Percentiles rank a stretch among this genome's conserved stretches.
Conservation (phyloP, 2,329 filamentous ascomycete genomes). For the Neofusicoccum ribis region DNA sequence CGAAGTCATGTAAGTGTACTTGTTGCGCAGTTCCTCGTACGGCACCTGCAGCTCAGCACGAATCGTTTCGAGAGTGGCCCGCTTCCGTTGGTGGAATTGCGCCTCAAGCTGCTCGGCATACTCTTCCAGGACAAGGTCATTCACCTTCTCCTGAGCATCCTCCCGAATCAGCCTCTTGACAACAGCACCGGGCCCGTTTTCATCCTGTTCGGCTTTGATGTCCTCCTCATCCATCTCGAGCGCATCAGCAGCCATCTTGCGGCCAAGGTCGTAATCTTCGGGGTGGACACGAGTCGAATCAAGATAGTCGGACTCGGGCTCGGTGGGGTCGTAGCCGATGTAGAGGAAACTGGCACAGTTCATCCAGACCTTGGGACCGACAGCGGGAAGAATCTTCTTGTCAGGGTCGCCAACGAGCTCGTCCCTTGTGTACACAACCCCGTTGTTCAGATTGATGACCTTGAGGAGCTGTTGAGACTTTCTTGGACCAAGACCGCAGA, state of each 20-base stretch:
- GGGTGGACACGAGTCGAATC: constrained; percentile 97
- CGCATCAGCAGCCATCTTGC: constrained; percentile 97
- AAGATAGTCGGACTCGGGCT: constrained; percentile 81
- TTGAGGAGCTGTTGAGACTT: constrained; percentile 86
- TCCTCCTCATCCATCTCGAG: constrained; percentile 97
- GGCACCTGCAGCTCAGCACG: constrained; percentile 88
- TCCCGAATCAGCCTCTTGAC: constrained; percentile 94
- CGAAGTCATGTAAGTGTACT: constrained; percentile 67
- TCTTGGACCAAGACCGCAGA: constrained; percentile 86
- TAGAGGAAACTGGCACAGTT: constrained; percentile 96
- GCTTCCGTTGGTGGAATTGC: constrained; percentile 91
- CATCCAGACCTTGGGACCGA: constrained; percentile 89
- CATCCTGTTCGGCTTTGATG: constrained; percentile 89
- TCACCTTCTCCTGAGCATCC: constrained; percentile 90
- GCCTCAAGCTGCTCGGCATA: constrained; percentile 94
- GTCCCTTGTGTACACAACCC: constrained; percentile 59
- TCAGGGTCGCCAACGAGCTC: constrained; percentile 89
- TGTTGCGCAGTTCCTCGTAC: constrained; percentile 88
- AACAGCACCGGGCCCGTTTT: constrained; percentile 85
- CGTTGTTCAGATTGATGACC: constrained; percentile 77
- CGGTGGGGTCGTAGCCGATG: constrained; percentile 82
- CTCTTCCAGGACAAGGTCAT: constrained; percentile 93
- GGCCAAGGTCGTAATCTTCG: constrained; percentile 95
- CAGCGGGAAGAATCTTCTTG: constrained; percentile 68
- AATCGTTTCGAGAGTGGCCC: constrained; percentile 93